A percentile compares a stretch with the other conserved stretches of the same genome.
These are phyloP conservation scores for Termitomyces sp. DNA, from an alignment of 768 basidiomycete species.

Conservation along the genomic window DNA sequence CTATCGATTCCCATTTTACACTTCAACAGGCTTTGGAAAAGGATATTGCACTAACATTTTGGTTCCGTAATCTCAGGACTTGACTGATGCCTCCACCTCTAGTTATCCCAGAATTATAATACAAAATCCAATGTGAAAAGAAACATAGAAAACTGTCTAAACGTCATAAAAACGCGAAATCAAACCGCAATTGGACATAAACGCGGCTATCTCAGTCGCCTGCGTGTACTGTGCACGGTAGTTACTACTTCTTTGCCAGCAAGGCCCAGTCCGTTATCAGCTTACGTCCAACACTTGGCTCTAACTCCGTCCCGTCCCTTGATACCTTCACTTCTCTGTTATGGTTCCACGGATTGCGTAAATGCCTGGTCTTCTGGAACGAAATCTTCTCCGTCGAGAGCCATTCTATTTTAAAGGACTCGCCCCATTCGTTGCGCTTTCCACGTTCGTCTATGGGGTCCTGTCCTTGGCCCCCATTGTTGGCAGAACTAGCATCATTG, in stretches of 20 bases:
- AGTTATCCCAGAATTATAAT: background rate
- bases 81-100: background rate
- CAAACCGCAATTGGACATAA: background rate
- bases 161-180: background rate
- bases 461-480: slow-evolving; percentile 12
- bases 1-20: too few species aligned
- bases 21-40: too few species aligned
- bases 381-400: slow-evolving; percentile 62
- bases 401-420: slow-evolving; percentile 83
- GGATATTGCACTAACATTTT: background rate
- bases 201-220: background rate
- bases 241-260: slow-evolving; percentile 18
- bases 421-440: slow-evolving; percentile 76
- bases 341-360: slow-evolving; percentile 93
- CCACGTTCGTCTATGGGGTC: slow-evolving; percentile 5
- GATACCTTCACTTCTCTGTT: slow-evolving; percentile 78
- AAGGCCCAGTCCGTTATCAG: slow-evolving; percentile 67
- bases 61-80: too few species aligned
- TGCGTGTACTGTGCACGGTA: background rate
- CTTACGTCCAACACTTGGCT: slow-evolving; percentile 65
- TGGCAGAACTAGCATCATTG: slow-evolving; percentile 4
- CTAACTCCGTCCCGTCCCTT: slow-evolving; percentile 88
- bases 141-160: background rate
- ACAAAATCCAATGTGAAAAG: background rate
- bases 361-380: slow-evolving; percentile 69